Conservation (phyloP, 805 yeast genomes). For the Saccharomyces jurei region DNA sequence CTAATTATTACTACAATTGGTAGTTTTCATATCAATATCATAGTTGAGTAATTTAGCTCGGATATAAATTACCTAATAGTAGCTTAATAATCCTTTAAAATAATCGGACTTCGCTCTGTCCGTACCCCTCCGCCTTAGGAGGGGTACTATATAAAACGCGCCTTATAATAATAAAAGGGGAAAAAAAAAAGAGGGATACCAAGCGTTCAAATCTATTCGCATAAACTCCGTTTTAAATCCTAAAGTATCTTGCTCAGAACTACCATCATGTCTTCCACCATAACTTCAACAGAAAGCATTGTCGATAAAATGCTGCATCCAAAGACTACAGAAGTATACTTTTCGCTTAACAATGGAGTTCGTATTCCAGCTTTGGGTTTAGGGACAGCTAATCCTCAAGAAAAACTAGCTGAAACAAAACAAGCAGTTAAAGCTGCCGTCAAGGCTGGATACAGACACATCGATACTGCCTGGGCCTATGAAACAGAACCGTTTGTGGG, state of each 20-base stretch:
- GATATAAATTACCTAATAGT: too few relatives aligned
- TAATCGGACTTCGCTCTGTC: too few relatives aligned
- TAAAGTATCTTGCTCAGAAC: background rate
- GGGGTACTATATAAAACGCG: too few relatives aligned
- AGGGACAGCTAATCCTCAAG: constrained; percentile 53
- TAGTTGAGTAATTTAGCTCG: too few relatives aligned
- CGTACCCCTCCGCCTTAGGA: too few relatives aligned
- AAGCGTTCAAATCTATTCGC: too few relatives aligned
- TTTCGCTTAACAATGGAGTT: constrained; percentile 49
- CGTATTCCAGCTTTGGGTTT: constrained; percentile 60
- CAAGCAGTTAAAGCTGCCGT: constrained; percentile 53
- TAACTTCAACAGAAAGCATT: background rate
- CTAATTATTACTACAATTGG: background rate
- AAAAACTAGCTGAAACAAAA: constrained; percentile 39
- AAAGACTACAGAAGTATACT: constrained; percentile 32
- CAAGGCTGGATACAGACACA: constrained; percentile 58
- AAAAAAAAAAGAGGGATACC: too few relatives aligned
- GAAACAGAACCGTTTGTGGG: constrained; percentile 65
- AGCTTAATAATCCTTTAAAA: too few relatives aligned
- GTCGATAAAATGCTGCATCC: constrained; percentile 20
- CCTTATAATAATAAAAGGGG: too few relatives aligned
- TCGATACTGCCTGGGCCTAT: constrained; percentile 69
- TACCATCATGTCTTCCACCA: constrained; percentile 9
- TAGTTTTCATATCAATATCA: too few relatives aligned
- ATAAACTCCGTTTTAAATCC: too few relatives aligned